phyloP scores from a whole-genome alignment of 2,329 filamentous ascomycete genomes.

The Aureobasidium sp. region DNA sequence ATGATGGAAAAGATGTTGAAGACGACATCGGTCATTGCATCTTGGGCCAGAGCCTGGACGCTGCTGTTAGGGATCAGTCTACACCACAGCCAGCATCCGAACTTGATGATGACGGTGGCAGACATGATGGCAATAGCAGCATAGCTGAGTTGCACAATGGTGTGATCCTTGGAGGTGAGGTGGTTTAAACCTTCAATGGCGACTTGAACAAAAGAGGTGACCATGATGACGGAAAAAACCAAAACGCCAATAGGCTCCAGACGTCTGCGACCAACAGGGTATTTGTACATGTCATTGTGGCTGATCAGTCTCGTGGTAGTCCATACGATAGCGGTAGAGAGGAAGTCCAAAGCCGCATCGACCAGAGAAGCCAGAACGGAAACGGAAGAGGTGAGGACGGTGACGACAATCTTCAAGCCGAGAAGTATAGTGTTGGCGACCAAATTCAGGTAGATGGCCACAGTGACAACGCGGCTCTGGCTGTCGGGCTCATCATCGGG shows the following conservation, averaged over 20 bases:
- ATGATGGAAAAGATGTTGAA: conserved; percentile 88
- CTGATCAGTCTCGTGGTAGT: conserved; percentile 67
- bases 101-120: conserved; percentile 72
- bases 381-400: conserved; percentile 69
- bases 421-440: conserved; percentile 68
- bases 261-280: conserved; percentile 68
- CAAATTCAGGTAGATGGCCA: conserved; percentile 83
- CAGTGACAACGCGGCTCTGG: conserved; percentile 64
- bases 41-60: conserved; percentile 68
- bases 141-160: conserved; percentile 62
- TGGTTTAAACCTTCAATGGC: conserved; percentile 60
- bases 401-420: conserved; percentile 66
- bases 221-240: conserved; percentile 79
- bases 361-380: conserved; percentile 74
- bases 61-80: conserved; percentile 77
- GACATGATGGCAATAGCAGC: conserved; percentile 75
- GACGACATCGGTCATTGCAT: conserved; percentile 67
- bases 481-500: conserved; percentile 64
- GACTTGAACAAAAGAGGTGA: conserved; percentile 75
- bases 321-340: conserved; percentile 76
- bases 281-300: conserved; percentile 63
- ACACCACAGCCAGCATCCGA: conserved; percentile 79
- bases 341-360: conserved; percentile 71
- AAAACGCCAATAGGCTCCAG: conserved; percentile 74
- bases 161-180: conserved; percentile 52